Conservation (phyloP, 495 filamentous ascomycete species). For the Annulohypoxylon maeteangense region DNA sequence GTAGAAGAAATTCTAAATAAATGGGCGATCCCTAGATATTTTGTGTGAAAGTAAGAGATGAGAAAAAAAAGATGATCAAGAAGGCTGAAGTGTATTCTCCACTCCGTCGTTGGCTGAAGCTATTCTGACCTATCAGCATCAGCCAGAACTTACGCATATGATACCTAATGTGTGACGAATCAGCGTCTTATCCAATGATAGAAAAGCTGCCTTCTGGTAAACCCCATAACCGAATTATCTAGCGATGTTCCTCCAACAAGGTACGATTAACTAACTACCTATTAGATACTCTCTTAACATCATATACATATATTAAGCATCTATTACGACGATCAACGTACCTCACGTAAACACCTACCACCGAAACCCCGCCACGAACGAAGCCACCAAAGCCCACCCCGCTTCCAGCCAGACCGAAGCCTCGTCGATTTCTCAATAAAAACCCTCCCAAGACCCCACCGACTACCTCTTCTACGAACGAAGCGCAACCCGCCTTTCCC, state of each 20-base stretch:
- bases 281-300: no score
- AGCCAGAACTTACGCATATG: no score
- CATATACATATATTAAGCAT: no score
- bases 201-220: no score
- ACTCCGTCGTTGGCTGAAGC: background rate
- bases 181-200: background rate
- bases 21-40: no score
- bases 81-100: background rate
- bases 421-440: background rate
- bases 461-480: background rate
- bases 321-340: no score
- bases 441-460: background rate
- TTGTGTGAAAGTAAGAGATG: background rate
- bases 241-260: no score
- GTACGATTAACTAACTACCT: no score
- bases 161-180: background rate
- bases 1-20: background rate
- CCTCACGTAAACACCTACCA: background rate
- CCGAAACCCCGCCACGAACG: background rate
- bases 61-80: background rate
- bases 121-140: background rate
- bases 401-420: constrained; percentile 1
- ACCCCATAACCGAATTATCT: no score
- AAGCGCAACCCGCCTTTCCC: background rate
- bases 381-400: background rate